phyloP scores from a whole-genome alignment of 2,329 filamentous ascomycete species.

The Macrophomina phaseolina region DNA sequence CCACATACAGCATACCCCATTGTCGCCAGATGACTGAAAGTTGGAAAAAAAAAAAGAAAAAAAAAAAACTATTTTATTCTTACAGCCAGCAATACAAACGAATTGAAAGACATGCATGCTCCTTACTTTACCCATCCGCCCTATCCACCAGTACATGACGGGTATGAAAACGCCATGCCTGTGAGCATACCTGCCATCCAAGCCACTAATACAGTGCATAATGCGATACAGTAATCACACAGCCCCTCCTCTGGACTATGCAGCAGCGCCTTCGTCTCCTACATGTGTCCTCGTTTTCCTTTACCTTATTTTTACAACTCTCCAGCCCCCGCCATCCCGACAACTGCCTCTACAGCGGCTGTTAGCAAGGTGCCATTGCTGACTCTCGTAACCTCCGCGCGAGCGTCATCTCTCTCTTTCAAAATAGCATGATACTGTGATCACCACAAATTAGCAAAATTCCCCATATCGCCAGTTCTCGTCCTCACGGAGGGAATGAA shows the following conservation, averaged over 20 bases:
- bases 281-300: neutral
- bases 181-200: too few relatives aligned
- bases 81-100: neutral
- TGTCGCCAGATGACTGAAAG: too few relatives aligned
- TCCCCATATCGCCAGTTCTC: neutral
- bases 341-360: neutral
- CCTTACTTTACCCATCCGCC: neutral
- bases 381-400: neutral
- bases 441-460: neutral
- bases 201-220: too few relatives aligned
- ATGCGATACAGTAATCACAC: neutral
- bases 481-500: neutral
- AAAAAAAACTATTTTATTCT: neutral
- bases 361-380: neutral
- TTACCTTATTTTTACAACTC: conserved; percentile 2
- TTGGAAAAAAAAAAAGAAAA: neutral
- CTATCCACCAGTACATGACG: neutral
- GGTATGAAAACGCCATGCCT: too few relatives aligned
- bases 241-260: too few relatives aligned
- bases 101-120: neutral
- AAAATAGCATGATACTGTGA: conserved; percentile 8
- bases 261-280: neutral
- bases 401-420: neutral
- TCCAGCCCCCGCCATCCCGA: neutral
- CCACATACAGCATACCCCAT: too few relatives aligned